phyloP scores from a whole-genome alignment of 179 eudicot species.

The Beta lomatogona region DNA sequence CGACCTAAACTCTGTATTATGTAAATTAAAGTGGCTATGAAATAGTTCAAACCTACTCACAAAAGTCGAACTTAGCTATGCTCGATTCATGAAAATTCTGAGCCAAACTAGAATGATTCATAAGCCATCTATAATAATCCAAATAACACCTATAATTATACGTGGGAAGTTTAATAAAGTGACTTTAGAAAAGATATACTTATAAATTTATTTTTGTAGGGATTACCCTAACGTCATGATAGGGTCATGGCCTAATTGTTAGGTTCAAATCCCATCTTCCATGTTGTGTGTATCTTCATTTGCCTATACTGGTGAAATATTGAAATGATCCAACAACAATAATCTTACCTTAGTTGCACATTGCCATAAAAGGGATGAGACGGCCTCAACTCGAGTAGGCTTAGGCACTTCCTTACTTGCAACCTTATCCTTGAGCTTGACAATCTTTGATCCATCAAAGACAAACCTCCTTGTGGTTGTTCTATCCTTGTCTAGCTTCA shows the following conservation, averaged over 20 bases:
- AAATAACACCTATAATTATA: no score
- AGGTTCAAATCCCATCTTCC: not conserved
- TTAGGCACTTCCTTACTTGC: conserved; percentile 16
- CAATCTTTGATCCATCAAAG: conserved; percentile 31
- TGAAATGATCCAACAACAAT: not conserved
- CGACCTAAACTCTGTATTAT: no score
- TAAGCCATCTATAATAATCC: no score
- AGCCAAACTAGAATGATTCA: no score
- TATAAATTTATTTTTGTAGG: no score
- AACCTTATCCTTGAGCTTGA: conserved; percentile 29
- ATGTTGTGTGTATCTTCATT: not conserved
- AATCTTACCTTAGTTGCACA: conserved; percentile 35
- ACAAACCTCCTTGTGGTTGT: conserved; percentile 23
- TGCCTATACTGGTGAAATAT: not conserved
- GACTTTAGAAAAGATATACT: no score
- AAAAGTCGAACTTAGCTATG: no score
- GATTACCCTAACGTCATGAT: not conserved
- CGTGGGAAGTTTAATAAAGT: no score
- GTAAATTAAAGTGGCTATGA: no score
- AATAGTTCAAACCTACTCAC: no score
- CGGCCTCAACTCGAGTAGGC: conserved; percentile 52
- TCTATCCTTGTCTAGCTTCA: conserved; percentile 24
- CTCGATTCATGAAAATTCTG: no score
- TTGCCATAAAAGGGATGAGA: conserved; percentile 48
- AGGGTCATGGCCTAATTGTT: not conserved